Evolutionary conservation across 441 rosid genomes (phyloP).

Genomic region (Bocquillonia castaneifolia): DNA sequence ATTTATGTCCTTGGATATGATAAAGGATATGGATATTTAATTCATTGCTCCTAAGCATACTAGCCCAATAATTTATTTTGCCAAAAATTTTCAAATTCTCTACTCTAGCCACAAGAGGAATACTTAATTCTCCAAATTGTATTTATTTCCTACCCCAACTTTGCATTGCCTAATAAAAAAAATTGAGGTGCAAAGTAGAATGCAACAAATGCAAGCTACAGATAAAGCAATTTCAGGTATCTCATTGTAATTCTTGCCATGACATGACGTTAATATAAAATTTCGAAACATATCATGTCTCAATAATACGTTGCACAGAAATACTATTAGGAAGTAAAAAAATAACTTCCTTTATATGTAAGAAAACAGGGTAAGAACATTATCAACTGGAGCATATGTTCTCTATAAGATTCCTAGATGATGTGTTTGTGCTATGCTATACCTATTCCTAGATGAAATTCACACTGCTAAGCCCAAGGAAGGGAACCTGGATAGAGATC

Average conservation of each 20-base stretch:
- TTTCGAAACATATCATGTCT: background rate
- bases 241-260: background rate
- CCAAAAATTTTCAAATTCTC: too few relatives aligned
- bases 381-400: slow-evolving; percentile 3
- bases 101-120: too few relatives aligned
- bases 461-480: slow-evolving; percentile 52
- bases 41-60: too few relatives aligned
- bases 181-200: background rate
- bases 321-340: background rate
- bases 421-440: background rate
- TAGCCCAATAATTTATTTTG: too few relatives aligned
- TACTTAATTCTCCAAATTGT: too few relatives aligned
- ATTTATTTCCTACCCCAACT: too few relatives aligned
- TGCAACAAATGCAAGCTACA: background rate
- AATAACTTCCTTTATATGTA: background rate
- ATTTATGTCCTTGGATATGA: too few relatives aligned
- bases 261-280: background rate
- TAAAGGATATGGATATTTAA: too few relatives aligned
- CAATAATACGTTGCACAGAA: background rate
- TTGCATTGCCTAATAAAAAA: too few relatives aligned
- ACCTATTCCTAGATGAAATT: slow-evolving; percentile 11
- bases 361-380: background rate
- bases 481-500: slow-evolving; percentile 68
- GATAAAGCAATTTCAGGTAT: background rate
- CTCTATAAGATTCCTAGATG: background rate